Percentiles rank a stretch among this genome's conserved stretches.
These are phyloP conservation scores for Phytopythium oedochilum DNA, from an alignment of 352 stramenopile species.

Conservation along the genomic window DNA sequence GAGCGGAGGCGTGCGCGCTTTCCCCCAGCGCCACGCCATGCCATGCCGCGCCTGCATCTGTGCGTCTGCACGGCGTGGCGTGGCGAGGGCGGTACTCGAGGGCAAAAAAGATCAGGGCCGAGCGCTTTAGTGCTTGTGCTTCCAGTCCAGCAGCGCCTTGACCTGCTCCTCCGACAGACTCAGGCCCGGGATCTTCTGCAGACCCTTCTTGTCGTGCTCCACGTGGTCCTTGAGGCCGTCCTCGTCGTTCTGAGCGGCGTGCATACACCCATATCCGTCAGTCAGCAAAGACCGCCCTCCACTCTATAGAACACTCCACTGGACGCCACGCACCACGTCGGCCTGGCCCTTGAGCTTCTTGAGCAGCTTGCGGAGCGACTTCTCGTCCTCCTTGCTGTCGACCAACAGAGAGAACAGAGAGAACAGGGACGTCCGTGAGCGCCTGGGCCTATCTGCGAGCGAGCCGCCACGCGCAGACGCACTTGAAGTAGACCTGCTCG, in stretches of 20 bases:
- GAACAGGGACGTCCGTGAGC: too few species aligned
- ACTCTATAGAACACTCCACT: not conserved
- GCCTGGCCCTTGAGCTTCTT: constrained; percentile 86
- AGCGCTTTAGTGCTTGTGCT: constrained; percentile 73
- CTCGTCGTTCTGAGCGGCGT: constrained; percentile 34
- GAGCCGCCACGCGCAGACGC: constrained; percentile 24
- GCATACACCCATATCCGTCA: not conserved
- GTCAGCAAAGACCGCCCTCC: not conserved
- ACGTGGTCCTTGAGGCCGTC: constrained; percentile 66
- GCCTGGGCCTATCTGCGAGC: too few species aligned
- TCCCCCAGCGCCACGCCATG: too few species aligned
- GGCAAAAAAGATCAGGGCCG: not conserved
- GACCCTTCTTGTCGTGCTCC: constrained; percentile 67
- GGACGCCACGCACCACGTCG: constrained; percentile 28
- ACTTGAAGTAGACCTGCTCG: constrained; percentile 85
- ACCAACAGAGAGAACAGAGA: too few species aligned
- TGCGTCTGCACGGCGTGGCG: not conserved
- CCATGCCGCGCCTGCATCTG: too few species aligned
- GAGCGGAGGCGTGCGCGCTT: not conserved
- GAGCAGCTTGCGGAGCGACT: constrained; percentile 79
- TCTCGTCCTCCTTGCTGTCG: constrained; percentile 84
- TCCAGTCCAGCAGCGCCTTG: constrained; percentile 85
- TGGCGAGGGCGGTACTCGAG: not conserved
- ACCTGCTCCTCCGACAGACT: constrained; percentile 65
- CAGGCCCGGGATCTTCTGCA: constrained; percentile 61